These are phyloP conservation scores for Podaxis rugospora DNA, from an alignment of 768 basidiomycete genomes.

Conservation along the genomic window DNA sequence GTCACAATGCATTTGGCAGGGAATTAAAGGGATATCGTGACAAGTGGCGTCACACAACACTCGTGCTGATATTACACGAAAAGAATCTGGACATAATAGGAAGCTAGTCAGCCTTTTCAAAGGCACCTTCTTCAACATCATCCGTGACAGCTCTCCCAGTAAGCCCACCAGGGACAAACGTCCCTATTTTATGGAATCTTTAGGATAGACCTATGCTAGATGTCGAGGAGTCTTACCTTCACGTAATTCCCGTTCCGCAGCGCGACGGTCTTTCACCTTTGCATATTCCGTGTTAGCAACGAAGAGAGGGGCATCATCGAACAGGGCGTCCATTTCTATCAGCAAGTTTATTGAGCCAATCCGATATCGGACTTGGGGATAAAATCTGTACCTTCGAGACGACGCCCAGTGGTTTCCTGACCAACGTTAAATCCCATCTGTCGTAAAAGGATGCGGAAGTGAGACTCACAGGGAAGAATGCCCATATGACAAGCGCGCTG, in stretches of 20 bases:
- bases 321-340: slow-evolving; percentile 39
- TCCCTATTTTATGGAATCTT: slow-evolving; percentile 9
- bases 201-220: neutral
- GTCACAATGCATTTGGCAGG: neutral
- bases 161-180: slow-evolving; percentile 20
- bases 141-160: slow-evolving; percentile 10
- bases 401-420: slow-evolving; percentile 39
- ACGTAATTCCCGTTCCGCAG: slow-evolving; percentile 34
- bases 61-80: no score
- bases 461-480: slow-evolving; percentile 33
- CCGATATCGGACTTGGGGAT: neutral
- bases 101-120: no score
- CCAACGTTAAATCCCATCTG: neutral
- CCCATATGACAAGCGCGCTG: slow-evolving; percentile 37
- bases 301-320: slow-evolving; percentile 34
- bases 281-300: slow-evolving; percentile 32
- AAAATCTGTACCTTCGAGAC: slow-evolving; percentile 29
- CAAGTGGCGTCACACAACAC: neutral
- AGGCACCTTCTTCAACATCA: neutral
- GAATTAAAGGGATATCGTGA: neutral
- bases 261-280: slow-evolving; percentile 28
- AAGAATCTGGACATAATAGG: no score
- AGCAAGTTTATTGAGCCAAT: neutral
- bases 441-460: neutral
- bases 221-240: slow-evolving; percentile 22